These are phyloP conservation scores for Globisporangium abappressorium DNA, from an alignment of 352 stramenopile genomes.

Conservation along the genomic window DNA sequence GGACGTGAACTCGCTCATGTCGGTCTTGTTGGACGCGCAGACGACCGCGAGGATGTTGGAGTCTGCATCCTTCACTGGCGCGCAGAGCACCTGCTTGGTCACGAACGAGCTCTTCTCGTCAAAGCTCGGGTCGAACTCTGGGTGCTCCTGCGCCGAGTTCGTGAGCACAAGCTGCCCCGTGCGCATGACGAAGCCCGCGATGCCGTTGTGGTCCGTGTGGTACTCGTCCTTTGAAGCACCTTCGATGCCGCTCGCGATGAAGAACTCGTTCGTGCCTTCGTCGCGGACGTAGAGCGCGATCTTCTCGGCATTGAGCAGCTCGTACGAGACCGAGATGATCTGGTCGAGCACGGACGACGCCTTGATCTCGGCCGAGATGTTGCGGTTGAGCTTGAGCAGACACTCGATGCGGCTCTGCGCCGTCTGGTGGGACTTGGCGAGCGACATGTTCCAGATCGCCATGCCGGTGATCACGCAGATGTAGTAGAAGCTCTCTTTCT, in stretches of 20 bases:
- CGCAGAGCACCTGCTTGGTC: constrained; percentile 29
- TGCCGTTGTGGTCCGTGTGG: constrained; percentile 32
- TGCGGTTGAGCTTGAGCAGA: constrained; percentile 34
- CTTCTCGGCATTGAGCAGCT: constrained; percentile 32
- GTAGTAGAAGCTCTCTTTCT: constrained; percentile 38
- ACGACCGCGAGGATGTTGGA: constrained; percentile 35
- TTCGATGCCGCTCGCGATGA: constrained; percentile 22
- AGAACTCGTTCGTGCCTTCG: constrained; percentile 30
- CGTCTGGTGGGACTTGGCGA: constrained; percentile 29
- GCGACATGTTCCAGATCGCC: constrained; percentile 38
- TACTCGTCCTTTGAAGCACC: constrained; percentile 26
- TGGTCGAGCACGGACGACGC: constrained; percentile 31
- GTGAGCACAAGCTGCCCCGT: constrained; percentile 32
- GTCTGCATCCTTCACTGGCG: constrained; percentile 34
- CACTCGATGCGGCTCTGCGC: constrained; percentile 38
- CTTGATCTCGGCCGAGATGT: constrained; percentile 36
- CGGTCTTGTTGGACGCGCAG: constrained; percentile 32
- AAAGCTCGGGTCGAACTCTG: constrained; percentile 27
- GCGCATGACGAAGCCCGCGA: constrained; percentile 29
- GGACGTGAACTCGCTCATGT: constrained; percentile 28
- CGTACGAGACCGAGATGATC: constrained; percentile 42
- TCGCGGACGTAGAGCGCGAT: constrained; percentile 34
- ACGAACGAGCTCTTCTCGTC: constrained; percentile 26
- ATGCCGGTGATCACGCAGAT: constrained; percentile 40
- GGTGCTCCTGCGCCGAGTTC: constrained; percentile 28